These are phyloP conservation scores for Pseudocercospora macadamiae DNA, from an alignment of 2,329 filamentous ascomycete species.

Conservation along the genomic window DNA sequence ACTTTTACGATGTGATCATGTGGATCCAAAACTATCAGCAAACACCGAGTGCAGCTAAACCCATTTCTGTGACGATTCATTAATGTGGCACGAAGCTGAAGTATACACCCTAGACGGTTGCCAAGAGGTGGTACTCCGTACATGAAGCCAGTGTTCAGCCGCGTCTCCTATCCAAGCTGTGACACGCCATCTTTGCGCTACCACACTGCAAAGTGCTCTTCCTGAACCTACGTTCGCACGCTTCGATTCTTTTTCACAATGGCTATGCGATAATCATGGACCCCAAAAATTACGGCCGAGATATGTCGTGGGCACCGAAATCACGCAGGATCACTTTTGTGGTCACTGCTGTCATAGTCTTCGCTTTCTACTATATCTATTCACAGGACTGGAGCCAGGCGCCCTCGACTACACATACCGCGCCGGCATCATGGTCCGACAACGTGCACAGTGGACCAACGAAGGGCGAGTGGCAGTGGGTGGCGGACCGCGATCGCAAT, in stretches of 20 bases:
- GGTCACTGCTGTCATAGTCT: slow-evolving; percentile 10
- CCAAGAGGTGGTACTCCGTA: too few species aligned
- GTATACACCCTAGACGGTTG: too few species aligned
- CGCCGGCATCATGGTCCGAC: not conserved
- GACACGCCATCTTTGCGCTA: not conserved
- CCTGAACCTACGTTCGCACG: not conserved
- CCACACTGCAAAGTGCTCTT: not conserved
- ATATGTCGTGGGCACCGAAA: slow-evolving; percentile 22
- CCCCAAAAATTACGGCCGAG: slow-evolving; percentile 10
- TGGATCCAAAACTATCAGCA: too few species aligned
- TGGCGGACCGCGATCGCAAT: slow-evolving; percentile 33
- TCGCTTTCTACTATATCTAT: slow-evolving; percentile 8
- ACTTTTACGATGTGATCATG: too few species aligned
- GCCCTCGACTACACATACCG: not conserved
- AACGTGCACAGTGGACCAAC: not conserved
- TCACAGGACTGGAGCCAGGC: slow-evolving; percentile 3
- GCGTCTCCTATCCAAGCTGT: not conserved
- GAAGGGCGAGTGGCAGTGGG: slow-evolving; percentile 6
- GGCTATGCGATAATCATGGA: slow-evolving; percentile 18
- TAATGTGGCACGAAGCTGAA: too few species aligned
- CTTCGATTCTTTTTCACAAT: slow-evolving; percentile 1
- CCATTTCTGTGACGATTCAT: too few species aligned
- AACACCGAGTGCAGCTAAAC: too few species aligned
- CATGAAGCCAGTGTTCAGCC: too few species aligned
- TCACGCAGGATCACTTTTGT: slow-evolving; percentile 19